Base-by-base conservation (phyloP, 257 asterid species). In the Jacaranda copaia region DNA sequence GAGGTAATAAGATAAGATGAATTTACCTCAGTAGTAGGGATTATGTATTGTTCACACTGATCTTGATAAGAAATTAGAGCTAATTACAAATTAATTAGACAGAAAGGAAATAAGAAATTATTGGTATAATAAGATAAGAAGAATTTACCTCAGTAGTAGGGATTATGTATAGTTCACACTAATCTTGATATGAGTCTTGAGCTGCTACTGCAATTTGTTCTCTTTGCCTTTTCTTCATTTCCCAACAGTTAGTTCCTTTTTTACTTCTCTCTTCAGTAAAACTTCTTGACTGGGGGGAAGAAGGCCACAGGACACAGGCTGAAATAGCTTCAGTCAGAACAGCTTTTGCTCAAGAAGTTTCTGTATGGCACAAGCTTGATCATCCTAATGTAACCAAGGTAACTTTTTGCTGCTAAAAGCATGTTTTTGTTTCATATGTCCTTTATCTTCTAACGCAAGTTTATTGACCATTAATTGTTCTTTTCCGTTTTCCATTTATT, bases 341-440 rank as follows among this genome's bases (percentile, higher is more conserved):
- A 38, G 91, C 96, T 71, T 92, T 91, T 80, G 72, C 89, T 7
- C 97, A 93, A 87, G 96, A 93, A 85, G 97, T 93, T 76, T 79
- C 93, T 20, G 96, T 93, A 5, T 93, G 98, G 98, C 94, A 91
- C 83, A 91, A 86, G 84, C 98, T 93, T 53, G 91, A 91, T 77
- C 98, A 93, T 79, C 96, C 94, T 73, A 93, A 93, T 72, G 98
- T 93, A 43, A 90, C 98, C 15, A 93, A 93, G 90, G 98, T 93
- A 79, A 79, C 32, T 57, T 4, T 63, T 74, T 76, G 9, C 11
- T 59, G 38, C 64, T 62, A 5, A 39, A 66, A 48, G 45, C 25
- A 38, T 55, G 32, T 16, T 36, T 4, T 45, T 57, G 42, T 69
- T 61, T 38, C 49, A 32, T n/a, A 53, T 39, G 46, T 38, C 8